Conservation (phyloP, 805 yeast genomes). For the Torulaspora maleeae region DNA sequence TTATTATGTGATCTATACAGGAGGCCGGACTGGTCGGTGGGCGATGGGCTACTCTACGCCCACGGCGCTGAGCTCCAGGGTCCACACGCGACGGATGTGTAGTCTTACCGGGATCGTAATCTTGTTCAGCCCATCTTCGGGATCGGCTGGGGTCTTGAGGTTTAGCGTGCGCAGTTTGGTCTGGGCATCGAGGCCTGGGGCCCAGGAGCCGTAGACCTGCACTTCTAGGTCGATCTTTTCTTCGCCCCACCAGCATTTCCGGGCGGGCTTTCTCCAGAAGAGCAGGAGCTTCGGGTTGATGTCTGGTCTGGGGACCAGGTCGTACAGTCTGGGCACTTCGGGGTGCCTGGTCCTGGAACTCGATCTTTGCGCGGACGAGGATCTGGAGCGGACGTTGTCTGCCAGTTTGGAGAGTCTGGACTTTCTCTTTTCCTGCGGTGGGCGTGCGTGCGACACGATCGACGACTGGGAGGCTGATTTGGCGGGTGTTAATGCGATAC, state of each 20-base stretch:
- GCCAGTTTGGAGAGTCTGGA: constrained; percentile 62
- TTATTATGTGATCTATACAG: neutral
- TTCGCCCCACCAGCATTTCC: constrained; percentile 98
- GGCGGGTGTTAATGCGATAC: constrained; percentile 8
- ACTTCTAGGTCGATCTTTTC: constrained; percentile 46
- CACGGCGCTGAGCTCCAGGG: constrained; percentile 83
- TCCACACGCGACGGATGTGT: constrained; percentile 94
- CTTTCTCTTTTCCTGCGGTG: constrained; percentile 37
- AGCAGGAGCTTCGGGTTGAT: constrained; percentile 62
- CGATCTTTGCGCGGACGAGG: constrained; percentile 48
- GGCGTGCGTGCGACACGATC: constrained; percentile 1
- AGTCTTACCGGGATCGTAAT: constrained; percentile 51
- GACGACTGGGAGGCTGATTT: constrained; percentile 6
- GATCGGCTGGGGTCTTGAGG: constrained; percentile 8
- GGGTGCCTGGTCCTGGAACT: constrained; percentile 37
- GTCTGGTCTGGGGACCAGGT: constrained; percentile 34
- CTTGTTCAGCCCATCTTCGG: constrained; percentile 11
- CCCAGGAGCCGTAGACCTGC: constrained; percentile 30
- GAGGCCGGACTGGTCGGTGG: neutral
- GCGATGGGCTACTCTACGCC: constrained; percentile 51
- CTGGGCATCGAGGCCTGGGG: neutral
- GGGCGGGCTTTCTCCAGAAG: constrained; percentile 97
- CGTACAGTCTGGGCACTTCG: constrained; percentile 29
- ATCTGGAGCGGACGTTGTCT: constrained; percentile 52
- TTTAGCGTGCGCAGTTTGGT: constrained; percentile 4